Base-by-base conservation (phyloP, 2,329 filamentous ascomycete genomes). In the Phaeosphaeriaceae sp. region DNA sequence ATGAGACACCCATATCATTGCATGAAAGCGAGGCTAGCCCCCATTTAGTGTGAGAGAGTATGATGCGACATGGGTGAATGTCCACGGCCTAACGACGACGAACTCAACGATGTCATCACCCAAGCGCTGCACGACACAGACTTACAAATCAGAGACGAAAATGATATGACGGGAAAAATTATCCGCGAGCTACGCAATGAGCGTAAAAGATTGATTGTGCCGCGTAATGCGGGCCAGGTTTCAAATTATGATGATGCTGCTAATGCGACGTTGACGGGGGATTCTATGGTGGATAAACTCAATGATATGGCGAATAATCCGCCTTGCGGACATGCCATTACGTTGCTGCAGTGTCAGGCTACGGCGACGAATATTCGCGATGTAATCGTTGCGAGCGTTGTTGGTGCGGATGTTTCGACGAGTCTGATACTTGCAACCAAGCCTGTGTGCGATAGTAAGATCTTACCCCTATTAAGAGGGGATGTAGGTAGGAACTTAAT, bases 351-450 rank as follows among this genome's bases (percentile, higher is more conserved):
- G 55, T 81, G 78, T 46, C 79, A 82, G 66, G 79, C 79, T 2
- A 82, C 79, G 3, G 73, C 78, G n/a, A 77, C 76, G 4, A 79
- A 79, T 56, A 77, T 81, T 33, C 67, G 72, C 3, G 74, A 77
- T 48, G 79, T 79, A 0, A 72, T 81, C 32, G 68, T 74, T 3
- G 77, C 76, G 46, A 78, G 74, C 34, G 75, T 81, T 6, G 34
- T 79, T n/a, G 71, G 76, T 37, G 69, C 73, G 3, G 73, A 79
- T 59, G 74, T 76, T 0, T 72, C 68, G n/a, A n/a, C n/a, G n/a
- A n/a, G n/a, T n/a, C n/a, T n/a, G n/a, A n/a, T n/a, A n/a, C n/a
- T n/a, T n/a, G n/a, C n/a, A n/a, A n/a, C n/a, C n/a, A n/a, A n/a
- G n/a, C n/a, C n/a, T n/a, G n/a, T n/a, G n/a, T n/a, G n/a, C n/a